phyloP scores from a whole-genome alignment of 2,329 filamentous ascomycete species.

The Pseudocercospora pini-densiflorae region DNA sequence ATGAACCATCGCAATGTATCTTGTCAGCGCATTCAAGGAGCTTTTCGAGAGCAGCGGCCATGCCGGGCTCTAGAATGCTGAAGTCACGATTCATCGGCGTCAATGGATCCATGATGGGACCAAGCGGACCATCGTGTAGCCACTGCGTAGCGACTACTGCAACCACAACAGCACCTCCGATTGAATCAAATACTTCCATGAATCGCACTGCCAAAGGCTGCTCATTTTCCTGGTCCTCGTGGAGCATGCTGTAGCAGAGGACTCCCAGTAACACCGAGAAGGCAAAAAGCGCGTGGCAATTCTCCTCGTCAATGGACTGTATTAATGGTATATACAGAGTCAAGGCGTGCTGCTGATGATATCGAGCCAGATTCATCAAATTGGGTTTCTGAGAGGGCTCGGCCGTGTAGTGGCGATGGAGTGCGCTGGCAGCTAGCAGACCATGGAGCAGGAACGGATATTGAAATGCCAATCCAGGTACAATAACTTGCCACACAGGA shows the following conservation, averaged over 20 bases:
- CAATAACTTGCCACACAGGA: conserved; percentile 22
- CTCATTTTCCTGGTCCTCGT: conserved; percentile 11
- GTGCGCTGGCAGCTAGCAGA: conserved; percentile 23
- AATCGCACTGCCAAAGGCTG: conserved; percentile 20
- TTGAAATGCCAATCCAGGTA: conserved; percentile 26
- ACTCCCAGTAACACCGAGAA: conserved; percentile 26
- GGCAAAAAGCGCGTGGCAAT: conserved; percentile 30
- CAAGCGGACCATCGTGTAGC: conserved; percentile 12
- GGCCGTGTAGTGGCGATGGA: conserved; percentile 22
- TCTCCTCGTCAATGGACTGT: conserved; percentile 27
- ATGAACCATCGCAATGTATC: background rate
- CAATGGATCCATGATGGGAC: conserved; percentile 17
- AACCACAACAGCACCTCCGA: conserved; percentile 24
- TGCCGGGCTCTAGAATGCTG: conserved; percentile 16
- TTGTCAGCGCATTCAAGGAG: conserved; percentile 19
- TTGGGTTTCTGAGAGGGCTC: conserved; percentile 17
- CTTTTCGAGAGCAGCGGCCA: conserved; percentile 20
- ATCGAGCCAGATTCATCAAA: conserved; percentile 27
- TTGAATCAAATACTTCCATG: conserved; percentile 26
- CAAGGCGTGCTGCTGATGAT: conserved; percentile 32
- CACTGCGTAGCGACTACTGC: conserved; percentile 23
- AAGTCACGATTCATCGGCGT: conserved; percentile 18
- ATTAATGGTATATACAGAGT: conserved; percentile 29
- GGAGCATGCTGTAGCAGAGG: conserved; percentile 26
- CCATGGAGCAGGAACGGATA: conserved; percentile 30